Evolutionary conservation across 495 filamentous ascomycete species (phyloP), one percentile per base, ranked within the genome.

Genomic region (Penicillium arizonense): DNA sequence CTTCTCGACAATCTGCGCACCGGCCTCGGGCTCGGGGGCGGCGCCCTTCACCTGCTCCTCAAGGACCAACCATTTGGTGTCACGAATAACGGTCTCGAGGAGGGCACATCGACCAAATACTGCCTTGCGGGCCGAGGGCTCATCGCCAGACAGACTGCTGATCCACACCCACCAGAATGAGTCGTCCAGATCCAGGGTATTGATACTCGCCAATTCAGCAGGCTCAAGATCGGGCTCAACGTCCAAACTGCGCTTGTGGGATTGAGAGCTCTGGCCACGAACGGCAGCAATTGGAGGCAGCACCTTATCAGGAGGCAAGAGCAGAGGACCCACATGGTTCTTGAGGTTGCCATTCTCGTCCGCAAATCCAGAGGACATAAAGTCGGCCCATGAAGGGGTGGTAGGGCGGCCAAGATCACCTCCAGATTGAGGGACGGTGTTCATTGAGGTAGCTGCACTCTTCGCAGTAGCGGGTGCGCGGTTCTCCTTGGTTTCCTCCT

Each of bases 151-250:
- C 65, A 98, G 71, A 77, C 94, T 97, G 59, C 83, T 94, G 79
- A 97, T 97, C 94, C 94, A 98, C 21, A 97, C 94, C 94, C 94
- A 98, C 95, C 95, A 98, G 68, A 98, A 98, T 0, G 92, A 87
- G 64, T 97, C 94, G 62, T 98, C 94, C 10, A 97, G 75, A 53
- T 95, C 88, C 42, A 98, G 81, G 39, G 81, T 79, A 28, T 80
- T 87, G 57, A 97, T 96, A 59, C 90, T 96, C 21, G 93, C 93
- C 39, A 98, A 78, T 77, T 98, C 94, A 36, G 91, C 94, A 3
- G 93, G 95, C 48, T 96, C 91, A 3, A 97, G 76, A 38, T 83
- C 69, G 21, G 76, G 68, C 33, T 89, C 84, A 13, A 74, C 72
- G 50, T 89, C 82, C 32, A 86, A 63, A 39, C 81, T 78, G 10